Base-by-base conservation (phyloP, 2,329 filamentous ascomycete genomes). In the Penicillium sclerotiorum region DNA sequence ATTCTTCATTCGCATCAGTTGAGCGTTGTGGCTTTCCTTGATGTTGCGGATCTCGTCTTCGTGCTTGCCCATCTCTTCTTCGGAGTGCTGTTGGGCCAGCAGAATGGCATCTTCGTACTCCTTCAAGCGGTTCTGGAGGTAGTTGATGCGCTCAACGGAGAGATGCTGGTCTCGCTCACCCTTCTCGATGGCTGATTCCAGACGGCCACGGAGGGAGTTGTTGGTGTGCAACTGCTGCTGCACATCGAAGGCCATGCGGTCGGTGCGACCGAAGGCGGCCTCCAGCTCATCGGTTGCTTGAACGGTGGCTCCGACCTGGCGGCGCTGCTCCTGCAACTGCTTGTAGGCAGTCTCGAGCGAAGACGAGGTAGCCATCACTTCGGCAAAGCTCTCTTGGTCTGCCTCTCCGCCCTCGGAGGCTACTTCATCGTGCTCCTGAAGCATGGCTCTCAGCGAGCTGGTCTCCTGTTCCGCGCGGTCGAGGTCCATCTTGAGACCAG, bases 391-490 rank as follows among this genome's bases (percentile, higher is more conserved):
- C 44, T 73, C 67, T 45, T 63, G 58, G 58, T 65, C 63, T 48
- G 77, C 78, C 43, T 75, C 77, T 49, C 81, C 72, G 13, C 80
- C 80, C 38, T 84, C 84, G 0, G 87, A 85, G 20, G 89, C 84
- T 33, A 86, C 77, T 47, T 92, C 90, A 63, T 96, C 91, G 59
- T 92, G 88, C 68, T 95, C 90, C 53, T 86, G 78, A 17, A 97
- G 80, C 21, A 97, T 77, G 25, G 78, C 82, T 36, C 90, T 85
- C 33, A 99, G 80, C n/a, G 89, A 89, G 33, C 83, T 78, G 23
- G 95, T 95, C 73, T 99, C 94, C 68, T 94, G 89, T 70, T 96
- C 90, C 21, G 94, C 92, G 55, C 92, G 89, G 71, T 97, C 94
- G 35, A 99, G 83, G 66, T 97, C 93, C 88, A 96, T 96, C 75